Percentiles rank a stretch among this genome's conserved stretches.
Evolutionary conservation across 2,329 filamentous ascomycete species (phyloP).

Genomic region (Metarhizium robertsii): DNA sequence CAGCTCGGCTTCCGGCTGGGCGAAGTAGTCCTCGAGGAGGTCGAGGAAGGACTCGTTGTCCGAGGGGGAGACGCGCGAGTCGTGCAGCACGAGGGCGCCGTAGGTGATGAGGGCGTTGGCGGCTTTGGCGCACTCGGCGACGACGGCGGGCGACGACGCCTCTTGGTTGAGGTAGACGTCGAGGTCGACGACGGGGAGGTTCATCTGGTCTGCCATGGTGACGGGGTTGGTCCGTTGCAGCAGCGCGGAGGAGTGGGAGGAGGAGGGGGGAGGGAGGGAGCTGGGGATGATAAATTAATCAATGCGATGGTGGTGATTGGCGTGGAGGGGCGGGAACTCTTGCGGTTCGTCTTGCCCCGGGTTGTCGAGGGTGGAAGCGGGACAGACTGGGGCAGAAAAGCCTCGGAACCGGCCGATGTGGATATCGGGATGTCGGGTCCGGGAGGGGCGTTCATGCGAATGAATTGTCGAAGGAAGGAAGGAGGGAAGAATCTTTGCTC

Average conservation of each 20-base stretch:
- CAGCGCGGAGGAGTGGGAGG: background rate
- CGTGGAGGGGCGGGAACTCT: background rate
- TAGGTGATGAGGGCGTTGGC: conserved; percentile 49
- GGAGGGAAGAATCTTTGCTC: too few relatives aligned
- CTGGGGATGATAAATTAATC: background rate
- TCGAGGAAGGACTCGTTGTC: conserved; percentile 51
- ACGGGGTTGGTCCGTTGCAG: background rate
- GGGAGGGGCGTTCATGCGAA: too few relatives aligned
- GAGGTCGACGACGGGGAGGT: conserved; percentile 50
- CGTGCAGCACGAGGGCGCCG: conserved; percentile 50
- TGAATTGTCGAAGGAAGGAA: too few relatives aligned
- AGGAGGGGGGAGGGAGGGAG: background rate
- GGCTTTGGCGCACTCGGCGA: conserved; percentile 42
- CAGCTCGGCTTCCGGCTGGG: conserved; percentile 39
- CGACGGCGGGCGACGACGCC: conserved; percentile 31
- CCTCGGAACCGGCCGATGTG: conserved; percentile 9
- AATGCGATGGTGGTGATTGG: background rate
- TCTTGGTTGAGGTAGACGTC: conserved; percentile 43
- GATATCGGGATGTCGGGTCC: background rate
- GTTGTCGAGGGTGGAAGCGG: background rate
- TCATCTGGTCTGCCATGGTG: conserved; percentile 30
- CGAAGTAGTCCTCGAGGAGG: conserved; percentile 56
- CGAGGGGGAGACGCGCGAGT: conserved; percentile 45
- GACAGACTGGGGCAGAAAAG: background rate
- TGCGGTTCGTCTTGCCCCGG: too few relatives aligned